These are phyloP conservation scores for Fagopyrum esculentum DNA, from an alignment of 148 eudicot species.

Conservation along the genomic window DNA sequence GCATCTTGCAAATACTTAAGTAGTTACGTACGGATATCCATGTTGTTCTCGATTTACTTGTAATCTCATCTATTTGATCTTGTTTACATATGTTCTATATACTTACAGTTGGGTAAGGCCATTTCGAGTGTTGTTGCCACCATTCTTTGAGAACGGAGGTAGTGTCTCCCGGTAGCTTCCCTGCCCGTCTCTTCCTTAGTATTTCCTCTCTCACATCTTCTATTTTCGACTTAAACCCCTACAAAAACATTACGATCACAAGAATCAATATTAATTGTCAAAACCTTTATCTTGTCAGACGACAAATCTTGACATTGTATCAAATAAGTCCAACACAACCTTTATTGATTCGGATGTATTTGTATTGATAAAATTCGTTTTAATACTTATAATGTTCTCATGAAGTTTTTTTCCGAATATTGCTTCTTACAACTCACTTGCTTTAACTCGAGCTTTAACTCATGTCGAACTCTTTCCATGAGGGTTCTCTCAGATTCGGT, in stretches of 20 bases:
- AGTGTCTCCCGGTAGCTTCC: constrained; percentile 95
- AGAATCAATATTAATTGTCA: neutral
- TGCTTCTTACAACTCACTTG: constrained; percentile 38
- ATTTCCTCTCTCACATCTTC: constrained; percentile 97
- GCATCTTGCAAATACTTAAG: too few species aligned
- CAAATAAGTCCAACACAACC: too few species aligned
- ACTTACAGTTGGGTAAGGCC: constrained; percentile 99
- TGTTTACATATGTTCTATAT: too few species aligned
- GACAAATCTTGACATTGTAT: too few species aligned
- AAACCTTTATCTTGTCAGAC: neutral
- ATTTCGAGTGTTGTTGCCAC: constrained; percentile 97
- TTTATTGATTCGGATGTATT: too few species aligned
- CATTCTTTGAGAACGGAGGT: constrained; percentile 89
- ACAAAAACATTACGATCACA: neutral
- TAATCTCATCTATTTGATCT: too few species aligned
- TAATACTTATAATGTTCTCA: too few species aligned
- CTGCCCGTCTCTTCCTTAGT: constrained; percentile 86
- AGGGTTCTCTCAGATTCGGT: constrained; percentile 91
- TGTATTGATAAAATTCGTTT: too few species aligned
- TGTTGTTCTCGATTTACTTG: too few species aligned
- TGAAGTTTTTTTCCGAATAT: too few species aligned
- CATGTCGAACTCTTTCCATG: constrained; percentile 96
- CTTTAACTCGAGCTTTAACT: constrained; percentile 84
- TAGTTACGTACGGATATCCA: too few species aligned
- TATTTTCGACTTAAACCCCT: constrained; percentile 92